These are phyloP conservation scores for Phytopythium delawarense DNA, from an alignment of 352 stramenopile genomes.

Conservation along the genomic window DNA sequence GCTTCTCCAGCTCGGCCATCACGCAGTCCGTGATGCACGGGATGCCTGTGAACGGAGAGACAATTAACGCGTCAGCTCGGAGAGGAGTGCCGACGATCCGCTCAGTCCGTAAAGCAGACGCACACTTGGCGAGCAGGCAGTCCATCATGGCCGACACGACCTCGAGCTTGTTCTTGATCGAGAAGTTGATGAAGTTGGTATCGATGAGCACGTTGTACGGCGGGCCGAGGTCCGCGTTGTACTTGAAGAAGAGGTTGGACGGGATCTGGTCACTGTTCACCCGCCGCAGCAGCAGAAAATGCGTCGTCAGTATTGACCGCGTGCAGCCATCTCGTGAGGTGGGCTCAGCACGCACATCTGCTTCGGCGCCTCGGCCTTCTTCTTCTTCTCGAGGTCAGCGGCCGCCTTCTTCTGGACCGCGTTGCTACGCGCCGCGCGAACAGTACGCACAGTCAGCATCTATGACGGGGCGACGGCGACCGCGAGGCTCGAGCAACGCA, in stretches of 20 bases:
- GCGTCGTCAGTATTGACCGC: not conserved
- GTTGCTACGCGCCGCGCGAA: constrained; percentile 37
- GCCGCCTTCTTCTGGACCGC: constrained; percentile 68
- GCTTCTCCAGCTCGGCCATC: constrained; percentile 99
- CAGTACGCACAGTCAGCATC: not conserved
- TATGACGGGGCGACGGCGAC: not conserved
- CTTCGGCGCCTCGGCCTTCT: constrained; percentile 88
- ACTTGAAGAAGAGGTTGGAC: constrained; percentile 99
- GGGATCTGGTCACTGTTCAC: constrained; percentile 90
- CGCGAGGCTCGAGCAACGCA: constrained; percentile 36
- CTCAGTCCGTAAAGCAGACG: constrained; percentile 9
- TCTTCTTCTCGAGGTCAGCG: constrained; percentile 84
- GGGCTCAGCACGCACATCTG: constrained; percentile 79
- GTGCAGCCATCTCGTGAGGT: not conserved
- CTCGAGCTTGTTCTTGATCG: constrained; percentile 99
- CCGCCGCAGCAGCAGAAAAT: not conserved
- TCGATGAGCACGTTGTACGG: constrained; percentile 99
- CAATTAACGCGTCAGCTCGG: not conserved
- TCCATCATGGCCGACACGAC: constrained; percentile 99
- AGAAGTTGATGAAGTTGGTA: constrained; percentile 99
- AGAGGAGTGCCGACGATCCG: not conserved
- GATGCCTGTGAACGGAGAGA: constrained; percentile 38
- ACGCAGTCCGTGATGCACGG: constrained; percentile 99
- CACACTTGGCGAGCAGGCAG: constrained; percentile 99
- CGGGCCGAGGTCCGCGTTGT: constrained; percentile 97